Base-by-base conservation (phyloP, 129 eudicot genomes). In the Chrysanthemum seticuspe region DNA sequence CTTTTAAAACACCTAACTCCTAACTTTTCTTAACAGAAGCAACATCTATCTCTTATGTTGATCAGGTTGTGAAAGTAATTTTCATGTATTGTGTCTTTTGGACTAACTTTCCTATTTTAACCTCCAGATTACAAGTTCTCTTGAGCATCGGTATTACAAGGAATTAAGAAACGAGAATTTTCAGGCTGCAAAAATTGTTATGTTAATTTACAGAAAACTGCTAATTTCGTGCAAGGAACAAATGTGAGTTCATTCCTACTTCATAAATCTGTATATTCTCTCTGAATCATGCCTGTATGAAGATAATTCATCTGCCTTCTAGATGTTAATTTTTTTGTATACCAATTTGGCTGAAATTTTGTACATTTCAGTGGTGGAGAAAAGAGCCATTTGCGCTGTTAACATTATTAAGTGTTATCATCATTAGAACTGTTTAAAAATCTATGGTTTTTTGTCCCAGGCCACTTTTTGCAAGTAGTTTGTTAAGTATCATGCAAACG, bases 381-480 rank as follows among this genome's bases (percentile, higher is more conserved):
- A 36, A 36, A 36, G 9, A 36, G 45, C 45, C 45, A 36, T 36
- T 5, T 6, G 45, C 45, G 9, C 45, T 6, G 44, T 36, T 36
- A 36, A 36, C 44, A 36, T 36, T 36, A 36, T 36, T 36, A 36
- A 36, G 45, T 40, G 47, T 40, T 6, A 40, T 6, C 45, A 40
- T 40, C 45, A 40, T 6, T 40, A 40, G 45, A 40, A 40, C 45
- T 36, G 45, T 7, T 36, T 16, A 58, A 73, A 73, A 48, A 57
- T 51, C 21, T 65, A 7, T n/a, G 64, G 66, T 13, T 73, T 64
- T 71, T 61, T 31, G n/a, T 78, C 44, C 6, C 96, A 95, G 99
- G 96, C 97, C 99, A 59, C 83, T 95, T 50, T 91, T 95, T 76
- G 96, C 97, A 29, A 87, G 69, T 81, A 91, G 99, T 84, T 80